Conservation (phyloP, 2,329 filamentous ascomycete species). For the Ophiostoma triangulosporum region DNA sequence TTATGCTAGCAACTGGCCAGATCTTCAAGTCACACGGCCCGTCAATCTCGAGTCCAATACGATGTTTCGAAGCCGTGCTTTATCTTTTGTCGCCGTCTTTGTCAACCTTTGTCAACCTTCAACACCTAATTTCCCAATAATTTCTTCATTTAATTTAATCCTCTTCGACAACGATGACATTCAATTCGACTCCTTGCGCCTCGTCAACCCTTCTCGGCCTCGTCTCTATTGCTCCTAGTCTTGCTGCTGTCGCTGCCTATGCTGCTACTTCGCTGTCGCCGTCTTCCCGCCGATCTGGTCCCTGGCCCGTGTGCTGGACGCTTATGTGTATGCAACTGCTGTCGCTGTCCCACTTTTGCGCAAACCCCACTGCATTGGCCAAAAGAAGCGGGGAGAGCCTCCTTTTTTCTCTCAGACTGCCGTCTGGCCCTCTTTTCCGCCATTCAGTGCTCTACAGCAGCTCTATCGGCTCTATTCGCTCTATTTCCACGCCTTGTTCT, state of each 20-base stretch:
- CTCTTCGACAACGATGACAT: not conserved
- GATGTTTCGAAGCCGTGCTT: too few relatives aligned
- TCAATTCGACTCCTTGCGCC: not conserved
- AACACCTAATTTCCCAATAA: not conserved
- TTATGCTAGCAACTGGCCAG: too few relatives aligned
- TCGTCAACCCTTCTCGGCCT: not conserved
- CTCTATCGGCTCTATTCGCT: not conserved
- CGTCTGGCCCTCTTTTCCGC: constrained; percentile 4
- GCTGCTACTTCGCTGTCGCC: not conserved
- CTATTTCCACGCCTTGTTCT: not conserved
- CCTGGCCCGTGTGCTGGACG: not conserved
- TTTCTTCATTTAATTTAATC: not conserved
- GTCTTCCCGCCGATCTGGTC: not conserved
- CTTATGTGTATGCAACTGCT: not conserved
- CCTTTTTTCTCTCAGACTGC: constrained; percentile 14
- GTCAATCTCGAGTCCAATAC: too few relatives aligned
- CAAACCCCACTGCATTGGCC: constrained; percentile 14
- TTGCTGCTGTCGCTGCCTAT: not conserved
- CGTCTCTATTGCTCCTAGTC: not conserved
- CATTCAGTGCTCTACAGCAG: not conserved
- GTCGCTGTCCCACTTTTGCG: constrained; percentile 10
- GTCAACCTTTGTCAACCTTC: not conserved
- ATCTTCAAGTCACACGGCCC: too few relatives aligned
- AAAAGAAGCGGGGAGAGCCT: constrained; percentile 15
- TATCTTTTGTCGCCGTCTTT: not conserved